phyloP scores from a whole-genome alignment of 805 yeast genomes.

The Tetrapisispora arboricola region DNA sequence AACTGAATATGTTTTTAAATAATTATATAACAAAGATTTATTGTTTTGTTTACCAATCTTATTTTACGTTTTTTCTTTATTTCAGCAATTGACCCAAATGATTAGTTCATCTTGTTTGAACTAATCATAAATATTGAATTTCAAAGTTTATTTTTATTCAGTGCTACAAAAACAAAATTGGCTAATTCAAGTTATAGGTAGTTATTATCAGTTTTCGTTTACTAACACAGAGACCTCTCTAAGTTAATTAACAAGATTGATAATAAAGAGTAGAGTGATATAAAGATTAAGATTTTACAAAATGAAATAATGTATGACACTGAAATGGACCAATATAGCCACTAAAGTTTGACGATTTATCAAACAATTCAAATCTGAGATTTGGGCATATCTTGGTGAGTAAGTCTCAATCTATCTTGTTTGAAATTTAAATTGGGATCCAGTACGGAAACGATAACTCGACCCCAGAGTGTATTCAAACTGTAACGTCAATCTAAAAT shows the following conservation, averaged over 20 bases:
- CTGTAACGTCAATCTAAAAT: background rate
- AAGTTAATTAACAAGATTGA: slow-evolving; percentile 1
- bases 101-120: too few species aligned
- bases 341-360: background rate
- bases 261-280: background rate
- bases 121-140: too few species aligned
- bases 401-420: slow-evolving; percentile 4
- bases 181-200: too few species aligned
- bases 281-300: background rate
- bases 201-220: background rate
- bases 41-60: too few species aligned
- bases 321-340: slow-evolving; percentile 7
- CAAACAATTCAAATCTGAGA: background rate
- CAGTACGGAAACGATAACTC: slow-evolving; percentile 4
- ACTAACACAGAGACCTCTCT: slow-evolving; percentile 1
- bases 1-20: background rate
- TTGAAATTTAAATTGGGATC: slow-evolving; percentile 6
- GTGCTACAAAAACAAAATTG: too few species aligned
- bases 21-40: too few species aligned
- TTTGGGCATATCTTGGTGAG: slow-evolving; percentile 5
- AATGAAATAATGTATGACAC: slow-evolving; percentile 2
- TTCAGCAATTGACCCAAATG: too few species aligned
- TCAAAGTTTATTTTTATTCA: too few species aligned
- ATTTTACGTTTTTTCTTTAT: too few species aligned
- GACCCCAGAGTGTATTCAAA: slow-evolving; percentile 6